Evolutionary conservation across 371 early-diverging fungal species (phyloP).

Genomic region (Dichotomocladium elegans): DNA sequence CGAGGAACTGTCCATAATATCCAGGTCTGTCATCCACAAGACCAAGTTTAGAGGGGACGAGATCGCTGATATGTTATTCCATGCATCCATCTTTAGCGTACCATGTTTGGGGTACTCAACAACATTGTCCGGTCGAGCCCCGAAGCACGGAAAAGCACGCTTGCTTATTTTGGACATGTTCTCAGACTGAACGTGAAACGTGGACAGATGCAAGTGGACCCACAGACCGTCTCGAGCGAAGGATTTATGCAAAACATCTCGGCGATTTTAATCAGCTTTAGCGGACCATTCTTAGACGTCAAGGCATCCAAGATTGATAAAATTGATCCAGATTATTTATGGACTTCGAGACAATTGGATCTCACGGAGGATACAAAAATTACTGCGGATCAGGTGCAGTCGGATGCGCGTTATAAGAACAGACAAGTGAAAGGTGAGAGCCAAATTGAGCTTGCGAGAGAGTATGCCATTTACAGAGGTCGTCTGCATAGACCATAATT

Average conservation of each 20-base stretch:
- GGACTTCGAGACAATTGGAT: slow-evolving; percentile 49
- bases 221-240: slow-evolving; percentile 72
- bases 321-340: slow-evolving; percentile 71
- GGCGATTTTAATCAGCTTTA: slow-evolving; percentile 61
- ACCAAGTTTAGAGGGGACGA: not conserved
- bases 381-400: slow-evolving; percentile 68
- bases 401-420: slow-evolving; percentile 54
- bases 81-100: slow-evolving; percentile 29
- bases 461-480: not conserved
- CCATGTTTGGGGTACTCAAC: slow-evolving; percentile 67
- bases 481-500: slow-evolving; percentile 48
- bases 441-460: too few species aligned
- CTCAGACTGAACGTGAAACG: slow-evolving; percentile 70
- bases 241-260: slow-evolving; percentile 85
- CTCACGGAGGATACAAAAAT: slow-evolving; percentile 76
- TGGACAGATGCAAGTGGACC: slow-evolving; percentile 84
- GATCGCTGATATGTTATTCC: not conserved
- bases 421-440: slow-evolving; percentile 8
- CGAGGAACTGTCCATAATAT: slow-evolving; percentile 64
- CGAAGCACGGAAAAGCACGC: slow-evolving; percentile 50
- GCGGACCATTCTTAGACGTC: slow-evolving; percentile 85
- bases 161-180: slow-evolving; percentile 64
- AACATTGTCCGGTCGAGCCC: slow-evolving; percentile 68
- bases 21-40: slow-evolving; percentile 34
- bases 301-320: slow-evolving; percentile 66